Evolutionary conservation across 139 green algal species (phyloP).

Genomic region (Micractinium sp.): DNA sequence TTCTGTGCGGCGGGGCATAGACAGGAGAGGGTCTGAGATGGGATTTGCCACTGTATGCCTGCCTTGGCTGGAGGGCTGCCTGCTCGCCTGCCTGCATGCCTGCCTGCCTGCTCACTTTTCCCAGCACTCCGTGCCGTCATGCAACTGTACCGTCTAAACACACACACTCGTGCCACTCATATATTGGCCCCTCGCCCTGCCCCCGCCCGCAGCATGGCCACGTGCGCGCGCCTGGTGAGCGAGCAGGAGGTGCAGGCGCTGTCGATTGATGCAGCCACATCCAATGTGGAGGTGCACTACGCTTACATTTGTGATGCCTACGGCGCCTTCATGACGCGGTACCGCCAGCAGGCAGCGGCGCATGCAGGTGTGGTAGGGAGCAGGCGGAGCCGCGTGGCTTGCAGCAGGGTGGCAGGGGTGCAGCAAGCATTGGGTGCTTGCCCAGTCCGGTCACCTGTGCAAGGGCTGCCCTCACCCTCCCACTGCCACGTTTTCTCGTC

Average conservation of each 20-base stretch:
- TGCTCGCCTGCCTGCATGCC: too few relatives aligned
- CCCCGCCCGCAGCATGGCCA: conserved; percentile 45
- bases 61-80: neutral
- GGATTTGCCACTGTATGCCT: neutral
- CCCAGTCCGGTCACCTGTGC: neutral
- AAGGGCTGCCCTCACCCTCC: neutral
- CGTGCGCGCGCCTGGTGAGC: conserved; percentile 73
- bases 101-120: too few relatives aligned
- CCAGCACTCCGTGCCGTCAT: too few relatives aligned
- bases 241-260: conserved; percentile 86
- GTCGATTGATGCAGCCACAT: conserved; percentile 79
- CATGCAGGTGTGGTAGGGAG: conserved; percentile 19
- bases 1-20: neutral
- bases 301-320: conserved; percentile 70
- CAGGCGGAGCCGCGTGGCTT: too few relatives aligned
- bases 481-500: too few relatives aligned
- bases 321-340: conserved; percentile 67
- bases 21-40: neutral
- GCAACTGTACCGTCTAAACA: too few relatives aligned
- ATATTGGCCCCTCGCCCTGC: neutral
- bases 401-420: too few relatives aligned
- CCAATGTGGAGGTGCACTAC: conserved; percentile 94
- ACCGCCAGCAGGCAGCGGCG: conserved; percentile 27
- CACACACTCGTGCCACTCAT: too few relatives aligned
- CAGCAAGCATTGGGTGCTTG: too few relatives aligned